A percentile compares a stretch with the other conserved stretches of the same genome.
phyloP scores from a whole-genome alignment of 345 rosid species.

The Geranium rotundifolium region DNA sequence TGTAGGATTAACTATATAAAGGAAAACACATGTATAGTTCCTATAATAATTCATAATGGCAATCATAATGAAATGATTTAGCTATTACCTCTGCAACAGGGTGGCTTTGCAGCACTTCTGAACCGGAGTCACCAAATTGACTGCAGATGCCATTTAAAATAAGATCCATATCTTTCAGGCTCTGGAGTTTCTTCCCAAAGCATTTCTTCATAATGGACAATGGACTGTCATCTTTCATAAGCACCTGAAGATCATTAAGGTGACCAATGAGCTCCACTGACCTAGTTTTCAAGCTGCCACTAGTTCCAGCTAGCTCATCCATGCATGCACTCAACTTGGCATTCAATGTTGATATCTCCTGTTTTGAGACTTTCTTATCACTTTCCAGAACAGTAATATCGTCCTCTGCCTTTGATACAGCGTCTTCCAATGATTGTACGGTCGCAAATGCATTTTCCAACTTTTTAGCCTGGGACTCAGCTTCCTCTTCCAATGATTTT shows the following conservation, averaged over 20 bases:
- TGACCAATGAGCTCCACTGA: slow-evolving; percentile 41
- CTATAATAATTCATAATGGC: background rate
- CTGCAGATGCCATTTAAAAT: slow-evolving; percentile 33
- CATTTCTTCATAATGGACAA: slow-evolving; percentile 35
- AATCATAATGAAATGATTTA: background rate
- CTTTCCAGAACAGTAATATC: slow-evolving; percentile 40
- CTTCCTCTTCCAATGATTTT: slow-evolving; percentile 32
- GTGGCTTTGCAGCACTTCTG: slow-evolving; percentile 21
- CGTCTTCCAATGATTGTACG: slow-evolving; percentile 24
- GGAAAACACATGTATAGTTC: background rate
- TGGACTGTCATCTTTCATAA: slow-evolving; percentile 41
- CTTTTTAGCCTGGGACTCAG: slow-evolving; percentile 35
- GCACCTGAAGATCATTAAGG: slow-evolving; percentile 42
- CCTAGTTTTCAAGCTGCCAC: slow-evolving; percentile 41
- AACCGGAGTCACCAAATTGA: slow-evolving; percentile 19
- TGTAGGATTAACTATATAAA: background rate
- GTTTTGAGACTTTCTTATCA: slow-evolving; percentile 44
- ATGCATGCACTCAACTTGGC: slow-evolving; percentile 62
- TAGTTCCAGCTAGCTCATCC: slow-evolving; percentile 69
- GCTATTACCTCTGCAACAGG: slow-evolving; percentile 36
- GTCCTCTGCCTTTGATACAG: slow-evolving; percentile 41
- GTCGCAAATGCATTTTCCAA: slow-evolving; percentile 33
- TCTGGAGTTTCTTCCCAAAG: slow-evolving; percentile 41
- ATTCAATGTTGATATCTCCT: slow-evolving; percentile 47
- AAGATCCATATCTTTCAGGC: slow-evolving; percentile 48